phyloP scores from a whole-genome alignment of 768 basidiomycete species.

The Basidioascus undulatus region DNA sequence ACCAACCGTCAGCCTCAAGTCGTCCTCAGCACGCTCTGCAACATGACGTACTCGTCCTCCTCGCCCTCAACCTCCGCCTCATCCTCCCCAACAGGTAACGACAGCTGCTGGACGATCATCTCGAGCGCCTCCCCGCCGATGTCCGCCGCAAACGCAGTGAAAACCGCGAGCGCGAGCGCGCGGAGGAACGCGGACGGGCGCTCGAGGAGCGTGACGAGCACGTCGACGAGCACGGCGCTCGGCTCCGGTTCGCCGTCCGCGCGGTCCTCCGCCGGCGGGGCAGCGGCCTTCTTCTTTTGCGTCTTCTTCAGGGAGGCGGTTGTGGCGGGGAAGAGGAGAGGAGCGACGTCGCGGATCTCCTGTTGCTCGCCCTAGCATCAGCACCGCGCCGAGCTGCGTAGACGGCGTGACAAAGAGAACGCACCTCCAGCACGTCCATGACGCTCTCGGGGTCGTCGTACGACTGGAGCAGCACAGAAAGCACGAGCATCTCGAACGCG shows the following conservation, averaged over 20 bases:
- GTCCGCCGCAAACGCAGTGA: conserved; percentile 29
- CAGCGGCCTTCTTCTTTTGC: conserved; percentile 6
- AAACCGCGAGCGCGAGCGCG: conserved; percentile 52
- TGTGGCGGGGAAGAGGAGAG: conserved; percentile 26
- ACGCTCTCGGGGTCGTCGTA: conserved; percentile 43
- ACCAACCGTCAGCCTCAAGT: too few relatives aligned
- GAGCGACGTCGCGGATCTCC: conserved; percentile 36
- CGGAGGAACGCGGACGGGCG: conserved; percentile 57
- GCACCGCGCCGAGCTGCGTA: neutral
- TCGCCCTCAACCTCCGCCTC: conserved; percentile 17
- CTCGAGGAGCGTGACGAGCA: conserved; percentile 74
- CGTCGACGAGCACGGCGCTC: conserved; percentile 64
- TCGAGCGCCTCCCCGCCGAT: too few relatives aligned
- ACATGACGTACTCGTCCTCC: conserved; percentile 19
- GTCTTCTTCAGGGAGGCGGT: conserved; percentile 1
- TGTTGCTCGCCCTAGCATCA: conserved; percentile 14
- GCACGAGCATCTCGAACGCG: conserved; percentile 49
- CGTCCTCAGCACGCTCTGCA: conserved; percentile 14
- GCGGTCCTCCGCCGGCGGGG: conserved; percentile 2
- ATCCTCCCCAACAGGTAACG: too few relatives aligned
- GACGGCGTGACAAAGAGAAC: conserved; percentile 6
- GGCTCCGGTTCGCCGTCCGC: conserved; percentile 31
- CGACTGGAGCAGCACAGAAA: conserved; percentile 42
- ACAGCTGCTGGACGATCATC: too few relatives aligned
- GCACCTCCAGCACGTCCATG: conserved; percentile 38